Conservation (phyloP, 2,329 filamentous ascomycete genomes). For the Clonostachys rosea region DNA sequence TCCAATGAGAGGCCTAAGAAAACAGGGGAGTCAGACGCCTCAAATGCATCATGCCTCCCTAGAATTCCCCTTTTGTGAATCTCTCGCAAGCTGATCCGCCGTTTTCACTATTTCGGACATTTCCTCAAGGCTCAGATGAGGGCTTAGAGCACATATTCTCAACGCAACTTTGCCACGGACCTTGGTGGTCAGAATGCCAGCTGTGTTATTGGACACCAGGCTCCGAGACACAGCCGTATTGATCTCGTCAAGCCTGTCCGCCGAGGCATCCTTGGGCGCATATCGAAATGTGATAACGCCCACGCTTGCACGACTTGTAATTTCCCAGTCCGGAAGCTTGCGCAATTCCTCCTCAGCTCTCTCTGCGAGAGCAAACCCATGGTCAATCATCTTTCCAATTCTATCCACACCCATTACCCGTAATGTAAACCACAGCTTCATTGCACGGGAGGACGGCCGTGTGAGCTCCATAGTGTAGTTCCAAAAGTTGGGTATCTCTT, state of each 20-base stretch:
- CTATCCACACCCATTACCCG: slow-evolving; percentile 11
- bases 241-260: slow-evolving; percentile 2
- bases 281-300: slow-evolving; percentile 13
- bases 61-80: no score
- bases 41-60: no score
- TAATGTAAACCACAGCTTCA: slow-evolving; percentile 17
- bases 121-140: background rate
- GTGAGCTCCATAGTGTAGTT: slow-evolving; percentile 16
- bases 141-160: slow-evolving; percentile 6
- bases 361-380: slow-evolving; percentile 12
- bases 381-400: slow-evolving; percentile 13
- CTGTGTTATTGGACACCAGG: slow-evolving; percentile 4
- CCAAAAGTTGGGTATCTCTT: slow-evolving; percentile 16
- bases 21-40: no score
- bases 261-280: background rate
- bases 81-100: background rate
- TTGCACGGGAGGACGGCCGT: slow-evolving; percentile 9
- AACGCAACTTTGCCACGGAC: slow-evolving; percentile 4
- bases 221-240: slow-evolving; percentile 4
- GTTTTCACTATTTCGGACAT: background rate
- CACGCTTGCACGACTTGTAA: slow-evolving; percentile 12
- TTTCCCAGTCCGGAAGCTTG: slow-evolving; percentile 10
- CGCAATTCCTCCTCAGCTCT: slow-evolving; percentile 9
- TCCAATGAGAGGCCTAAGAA: no score
- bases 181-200: slow-evolving; percentile 7